These are phyloP conservation scores for Trichoderma atroviride DNA, from an alignment of 2,329 filamentous ascomycete species.

Conservation along the genomic window DNA sequence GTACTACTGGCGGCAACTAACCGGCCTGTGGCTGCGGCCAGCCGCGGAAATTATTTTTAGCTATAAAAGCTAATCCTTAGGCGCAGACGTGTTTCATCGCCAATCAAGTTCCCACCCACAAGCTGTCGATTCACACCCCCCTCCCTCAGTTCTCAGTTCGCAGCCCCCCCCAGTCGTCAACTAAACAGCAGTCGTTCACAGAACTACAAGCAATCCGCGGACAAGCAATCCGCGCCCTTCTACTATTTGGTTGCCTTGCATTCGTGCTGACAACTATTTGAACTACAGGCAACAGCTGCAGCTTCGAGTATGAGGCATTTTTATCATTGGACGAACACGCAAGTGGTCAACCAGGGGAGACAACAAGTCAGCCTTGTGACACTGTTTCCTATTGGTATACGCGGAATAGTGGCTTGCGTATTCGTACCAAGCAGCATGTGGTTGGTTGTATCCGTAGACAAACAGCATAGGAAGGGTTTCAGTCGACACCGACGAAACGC, in stretches of 20 bases:
- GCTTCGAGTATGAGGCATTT: neutral
- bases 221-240: neutral
- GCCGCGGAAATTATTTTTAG: no score
- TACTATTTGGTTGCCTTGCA: neutral
- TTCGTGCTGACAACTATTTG: neutral
- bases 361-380: conserved; percentile 6
- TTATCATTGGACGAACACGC: neutral
- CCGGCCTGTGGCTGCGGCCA: no score
- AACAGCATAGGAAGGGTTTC: neutral
- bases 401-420: neutral
- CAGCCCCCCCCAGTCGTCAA: neutral
- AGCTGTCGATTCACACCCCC: neutral
- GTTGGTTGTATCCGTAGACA: neutral
- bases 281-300: neutral
- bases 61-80: no score
- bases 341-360: neutral
- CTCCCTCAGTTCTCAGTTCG: neutral
- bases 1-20: no score
- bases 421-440: neutral
- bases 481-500: neutral
- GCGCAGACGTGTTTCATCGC: no score
- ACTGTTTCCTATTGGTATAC: neutral
- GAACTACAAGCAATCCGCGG: neutral
- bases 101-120: neutral
- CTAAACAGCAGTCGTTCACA: neutral